Evolutionary conservation across 2,329 filamentous ascomycete genomes (phyloP), one percentile per base, ranked within the genome.

Genomic region (Aspergillus quadrilineatus): DNA sequence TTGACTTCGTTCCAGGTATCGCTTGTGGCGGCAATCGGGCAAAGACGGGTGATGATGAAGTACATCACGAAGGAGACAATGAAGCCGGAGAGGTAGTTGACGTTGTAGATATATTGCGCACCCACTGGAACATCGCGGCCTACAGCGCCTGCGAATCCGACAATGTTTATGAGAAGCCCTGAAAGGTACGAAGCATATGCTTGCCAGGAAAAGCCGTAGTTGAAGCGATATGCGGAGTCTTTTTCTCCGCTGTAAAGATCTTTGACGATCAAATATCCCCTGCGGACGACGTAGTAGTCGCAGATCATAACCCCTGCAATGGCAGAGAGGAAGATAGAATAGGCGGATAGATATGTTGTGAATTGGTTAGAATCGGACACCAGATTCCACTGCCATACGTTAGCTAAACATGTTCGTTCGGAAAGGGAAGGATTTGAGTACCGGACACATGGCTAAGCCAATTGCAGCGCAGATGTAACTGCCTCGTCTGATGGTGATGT

Each of bases 31-130:
- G 89, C 88, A 0, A 96, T 75, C 0, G 91, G 91, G 60, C 76
- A 89, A 28, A 92, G 34, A 56, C 77, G 82, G 71, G 87, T 92
- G 1, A 96, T 78, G 0, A 71, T 53, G 77, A 84, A 95, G 75
- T 97, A 97, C 6, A 86, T 75, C 0, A 61, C 69, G 0, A 78
- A 78, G 0, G 90, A 83, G 9, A 95, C 82, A 46, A 90, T 79
- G 69, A 96, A 92, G 0, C 92, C 92, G 43, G 83, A 83, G 71
- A 97, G 95, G 78, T 92, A 97, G 74, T 96, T 96, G 65, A 97
- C 69, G 63, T 92, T 89, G 79, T 96, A 97, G 58, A 97, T 85
- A 69, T 95, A 95, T 0, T 82, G 85, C 0, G 93, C 92, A 1
- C 88, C 92, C 5, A 84, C 78, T 0, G 93, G 92, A 0, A 96